A percentile compares a stretch with the other conserved stretches of the same genome.
Evolutionary conservation across 352 stramenopile species (phyloP).

Genomic region (Aphanomyces invadans): DNA sequence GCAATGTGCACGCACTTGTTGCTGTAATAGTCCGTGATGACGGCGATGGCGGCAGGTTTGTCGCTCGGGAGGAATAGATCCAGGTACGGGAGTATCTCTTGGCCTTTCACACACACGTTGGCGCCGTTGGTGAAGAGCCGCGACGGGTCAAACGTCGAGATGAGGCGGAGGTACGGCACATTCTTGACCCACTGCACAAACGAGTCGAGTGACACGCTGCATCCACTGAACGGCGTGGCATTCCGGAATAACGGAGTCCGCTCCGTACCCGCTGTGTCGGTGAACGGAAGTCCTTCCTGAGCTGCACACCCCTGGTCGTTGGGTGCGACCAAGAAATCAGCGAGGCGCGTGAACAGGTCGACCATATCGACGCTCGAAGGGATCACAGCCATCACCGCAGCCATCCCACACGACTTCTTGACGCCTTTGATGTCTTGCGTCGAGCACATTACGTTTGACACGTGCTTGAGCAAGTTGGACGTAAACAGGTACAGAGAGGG

Average conservation of each 20-base stretch:
- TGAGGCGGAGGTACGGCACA: constrained; percentile 28
- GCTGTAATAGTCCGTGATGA: background rate
- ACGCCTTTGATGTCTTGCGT: background rate
- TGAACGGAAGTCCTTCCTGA: constrained; percentile 36
- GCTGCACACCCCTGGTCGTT: constrained; percentile 44
- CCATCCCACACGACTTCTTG: background rate
- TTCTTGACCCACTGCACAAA: constrained; percentile 33
- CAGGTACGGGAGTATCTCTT: constrained; percentile 1
- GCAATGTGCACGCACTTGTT: constrained; percentile 12
- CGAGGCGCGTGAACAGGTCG: background rate
- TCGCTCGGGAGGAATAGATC: background rate
- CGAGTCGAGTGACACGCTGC: constrained; percentile 33
- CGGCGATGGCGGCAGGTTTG: background rate
- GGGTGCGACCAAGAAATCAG: constrained; percentile 20
- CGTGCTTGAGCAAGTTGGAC: constrained; percentile 5
- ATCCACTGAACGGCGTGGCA: constrained; percentile 21
- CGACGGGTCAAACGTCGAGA: constrained; percentile 24
- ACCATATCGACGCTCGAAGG: background rate
- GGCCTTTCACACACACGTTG: constrained; percentile 31
- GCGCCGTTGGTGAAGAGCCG: constrained; percentile 31
- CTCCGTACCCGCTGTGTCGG: constrained; percentile 27
- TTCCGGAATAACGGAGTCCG: constrained; percentile 29
- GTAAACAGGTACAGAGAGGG: background rate
- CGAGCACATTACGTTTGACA: background rate
- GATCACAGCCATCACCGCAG: background rate